Percentiles rank a stretch among this genome's conserved stretches.
Evolutionary conservation across 306 rosid genomes (phyloP).

Genomic region (Lablab purpureus): DNA sequence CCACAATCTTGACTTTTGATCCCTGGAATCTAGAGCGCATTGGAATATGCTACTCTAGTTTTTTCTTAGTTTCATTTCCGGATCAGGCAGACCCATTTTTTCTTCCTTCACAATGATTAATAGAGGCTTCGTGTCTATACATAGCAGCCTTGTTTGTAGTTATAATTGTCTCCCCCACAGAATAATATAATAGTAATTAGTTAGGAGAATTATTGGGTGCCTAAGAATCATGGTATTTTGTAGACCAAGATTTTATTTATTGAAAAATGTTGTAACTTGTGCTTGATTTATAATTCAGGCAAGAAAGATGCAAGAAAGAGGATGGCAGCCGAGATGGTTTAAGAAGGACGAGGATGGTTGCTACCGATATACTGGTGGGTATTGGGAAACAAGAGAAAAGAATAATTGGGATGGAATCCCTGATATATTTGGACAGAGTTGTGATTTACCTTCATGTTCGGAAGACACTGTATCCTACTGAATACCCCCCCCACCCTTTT

Average conservation of each 20-base stretch:
- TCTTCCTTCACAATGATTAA: neutral
- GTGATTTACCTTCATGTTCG: conserved; percentile 70
- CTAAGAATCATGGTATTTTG: neutral
- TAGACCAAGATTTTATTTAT: conserved; percentile 1
- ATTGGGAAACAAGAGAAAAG: conserved; percentile 90
- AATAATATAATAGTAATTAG: neutral
- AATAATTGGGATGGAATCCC: conserved; percentile 82
- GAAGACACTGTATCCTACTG: conserved; percentile 55
- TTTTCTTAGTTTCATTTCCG: neutral
- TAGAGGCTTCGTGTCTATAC: too few relatives aligned
- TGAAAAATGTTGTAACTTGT: conserved; percentile 30
- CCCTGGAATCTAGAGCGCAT: conserved; percentile 17
- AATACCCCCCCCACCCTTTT: conserved; percentile 36
- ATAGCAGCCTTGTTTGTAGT: too few relatives aligned
- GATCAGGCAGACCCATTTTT: neutral
- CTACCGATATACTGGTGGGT: conserved; percentile 82
- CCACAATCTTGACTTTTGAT: neutral
- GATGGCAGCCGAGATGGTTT: conserved; percentile 99
- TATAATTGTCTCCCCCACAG: too few relatives aligned
- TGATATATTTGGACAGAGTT: conserved; percentile 81
- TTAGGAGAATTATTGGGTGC: neutral
- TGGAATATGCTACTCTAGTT: neutral
- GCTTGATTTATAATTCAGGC: conserved; percentile 65
- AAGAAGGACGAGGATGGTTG: conserved; percentile 86
- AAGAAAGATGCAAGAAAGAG: conserved; percentile 95